phyloP scores from a whole-genome alignment of 345 rosid species.

The Crucihimalaya himalaica region DNA sequence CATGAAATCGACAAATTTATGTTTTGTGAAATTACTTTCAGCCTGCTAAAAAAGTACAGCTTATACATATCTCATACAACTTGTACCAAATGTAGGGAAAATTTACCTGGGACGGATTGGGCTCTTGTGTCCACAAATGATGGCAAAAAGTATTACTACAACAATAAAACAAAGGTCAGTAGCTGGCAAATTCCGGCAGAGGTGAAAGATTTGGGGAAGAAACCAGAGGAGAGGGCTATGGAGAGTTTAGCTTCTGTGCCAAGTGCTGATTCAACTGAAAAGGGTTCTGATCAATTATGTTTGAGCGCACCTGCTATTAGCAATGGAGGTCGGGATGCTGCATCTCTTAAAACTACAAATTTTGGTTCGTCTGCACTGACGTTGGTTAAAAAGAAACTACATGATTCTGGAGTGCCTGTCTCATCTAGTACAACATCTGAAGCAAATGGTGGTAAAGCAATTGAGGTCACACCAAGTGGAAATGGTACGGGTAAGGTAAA shows the following conservation, averaged over 20 bases:
- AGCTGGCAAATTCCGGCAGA: constrained; percentile 97
- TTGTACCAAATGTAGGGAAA: constrained; percentile 58
- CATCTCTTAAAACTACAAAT: constrained; percentile 54
- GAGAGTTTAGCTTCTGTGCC: constrained; percentile 50
- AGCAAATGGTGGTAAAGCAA: constrained; percentile 63
- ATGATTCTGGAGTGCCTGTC: constrained; percentile 72
- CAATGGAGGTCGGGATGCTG: constrained; percentile 89
- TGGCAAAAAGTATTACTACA: constrained; percentile 90
- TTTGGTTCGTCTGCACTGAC: constrained; percentile 82
- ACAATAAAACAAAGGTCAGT: constrained; percentile 90
- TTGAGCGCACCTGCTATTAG: constrained; percentile 78
- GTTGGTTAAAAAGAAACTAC: constrained; percentile 90
- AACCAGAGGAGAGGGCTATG: constrained; percentile 55
- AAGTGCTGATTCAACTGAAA: constrained; percentile 51
- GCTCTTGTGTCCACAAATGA: constrained; percentile 80
- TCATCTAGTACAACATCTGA: constrained; percentile 58
- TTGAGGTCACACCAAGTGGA: constrained; percentile 67
- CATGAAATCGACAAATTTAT: constrained; percentile 1
- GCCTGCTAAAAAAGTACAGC: constrained; percentile 4
- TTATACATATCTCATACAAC: neutral
- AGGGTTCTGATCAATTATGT: constrained; percentile 54
- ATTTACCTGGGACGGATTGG: constrained; percentile 87
- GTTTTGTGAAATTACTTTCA: neutral
- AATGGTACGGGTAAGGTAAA: constrained; percentile 63
- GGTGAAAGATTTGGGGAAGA: constrained; percentile 71